Conservation (phyloP, 2,329 filamentous ascomycete genomes). For the Botryotinia calthae region DNA sequence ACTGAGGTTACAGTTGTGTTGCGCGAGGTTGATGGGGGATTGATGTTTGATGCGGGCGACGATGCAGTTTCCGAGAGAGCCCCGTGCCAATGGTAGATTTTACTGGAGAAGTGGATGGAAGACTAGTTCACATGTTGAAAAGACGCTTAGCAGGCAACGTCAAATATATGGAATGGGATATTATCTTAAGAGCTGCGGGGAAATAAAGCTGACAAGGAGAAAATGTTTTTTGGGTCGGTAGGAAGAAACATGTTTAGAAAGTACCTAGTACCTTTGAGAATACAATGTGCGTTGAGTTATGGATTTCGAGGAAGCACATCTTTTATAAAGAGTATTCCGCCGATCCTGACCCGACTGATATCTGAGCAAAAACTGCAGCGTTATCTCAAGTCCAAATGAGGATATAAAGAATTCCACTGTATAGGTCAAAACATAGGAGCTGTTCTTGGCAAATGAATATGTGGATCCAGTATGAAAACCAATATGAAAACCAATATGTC, state of each 20-base stretch:
- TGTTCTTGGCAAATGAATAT: neutral
- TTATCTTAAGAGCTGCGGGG: neutral
- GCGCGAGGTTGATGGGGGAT: neutral
- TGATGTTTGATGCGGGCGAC: neutral
- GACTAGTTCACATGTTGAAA: neutral
- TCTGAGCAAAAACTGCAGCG: neutral
- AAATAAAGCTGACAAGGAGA: neutral
- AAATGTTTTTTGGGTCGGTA: neutral
- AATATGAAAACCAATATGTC: neutral
- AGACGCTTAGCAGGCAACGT: neutral
- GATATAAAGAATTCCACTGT: neutral
- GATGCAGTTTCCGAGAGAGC: neutral
- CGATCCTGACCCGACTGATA: neutral
- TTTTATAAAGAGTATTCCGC: neutral
- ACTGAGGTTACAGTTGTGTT: neutral
- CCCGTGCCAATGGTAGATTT: neutral
- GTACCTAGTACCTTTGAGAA: neutral
- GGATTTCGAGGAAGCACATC: neutral
- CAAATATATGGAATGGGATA: neutral
- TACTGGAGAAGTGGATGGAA: neutral
- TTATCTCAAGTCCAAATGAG: neutral
- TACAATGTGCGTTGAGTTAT: neutral
- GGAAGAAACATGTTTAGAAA: neutral
- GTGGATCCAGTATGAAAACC: neutral
- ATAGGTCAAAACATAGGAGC: neutral